phyloP scores from a whole-genome alignment of 495 filamentous ascomycete species.

The Aspergillus nidulans region DNA sequence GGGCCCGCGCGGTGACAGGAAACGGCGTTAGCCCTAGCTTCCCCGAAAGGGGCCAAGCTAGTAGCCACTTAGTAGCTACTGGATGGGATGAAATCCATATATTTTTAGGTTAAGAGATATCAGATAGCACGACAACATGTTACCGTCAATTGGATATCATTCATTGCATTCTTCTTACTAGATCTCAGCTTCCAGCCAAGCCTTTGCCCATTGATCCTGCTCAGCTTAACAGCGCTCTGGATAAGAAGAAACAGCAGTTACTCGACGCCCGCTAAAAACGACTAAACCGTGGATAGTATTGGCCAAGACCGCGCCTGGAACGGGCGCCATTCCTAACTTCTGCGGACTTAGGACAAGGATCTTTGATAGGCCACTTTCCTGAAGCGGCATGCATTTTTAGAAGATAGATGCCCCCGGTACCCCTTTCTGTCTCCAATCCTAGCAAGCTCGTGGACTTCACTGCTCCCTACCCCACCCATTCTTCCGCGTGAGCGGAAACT shows the following conservation, averaged over 20 bases:
- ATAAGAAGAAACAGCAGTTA: not conserved
- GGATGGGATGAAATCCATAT: too few species aligned
- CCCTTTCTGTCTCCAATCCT: too few species aligned
- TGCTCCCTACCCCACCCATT: not conserved
- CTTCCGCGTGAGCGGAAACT: too few species aligned
- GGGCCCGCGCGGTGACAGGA: not conserved
- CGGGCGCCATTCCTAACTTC: not conserved
- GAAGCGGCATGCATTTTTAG: too few species aligned
- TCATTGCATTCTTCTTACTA: not conserved
- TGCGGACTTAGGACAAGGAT: not conserved
- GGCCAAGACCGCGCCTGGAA: not conserved
- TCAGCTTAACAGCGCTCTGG: not conserved
- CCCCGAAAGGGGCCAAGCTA: not conserved
- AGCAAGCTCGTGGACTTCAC: not conserved
- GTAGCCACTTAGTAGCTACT: not conserved
- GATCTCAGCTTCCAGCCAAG: not conserved
- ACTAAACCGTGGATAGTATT: not conserved
- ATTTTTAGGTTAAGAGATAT: too few species aligned
- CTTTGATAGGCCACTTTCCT: not conserved
- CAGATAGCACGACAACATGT: not conserved
- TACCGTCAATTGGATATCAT: not conserved
- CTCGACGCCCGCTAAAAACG: not conserved
- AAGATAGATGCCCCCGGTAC: too few species aligned
- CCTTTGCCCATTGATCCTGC: not conserved
- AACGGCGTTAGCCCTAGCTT: not conserved